Evolutionary conservation across 2,329 filamentous ascomycete genomes (phyloP).

Genomic region (Fusarium chlamydosporum): DNA sequence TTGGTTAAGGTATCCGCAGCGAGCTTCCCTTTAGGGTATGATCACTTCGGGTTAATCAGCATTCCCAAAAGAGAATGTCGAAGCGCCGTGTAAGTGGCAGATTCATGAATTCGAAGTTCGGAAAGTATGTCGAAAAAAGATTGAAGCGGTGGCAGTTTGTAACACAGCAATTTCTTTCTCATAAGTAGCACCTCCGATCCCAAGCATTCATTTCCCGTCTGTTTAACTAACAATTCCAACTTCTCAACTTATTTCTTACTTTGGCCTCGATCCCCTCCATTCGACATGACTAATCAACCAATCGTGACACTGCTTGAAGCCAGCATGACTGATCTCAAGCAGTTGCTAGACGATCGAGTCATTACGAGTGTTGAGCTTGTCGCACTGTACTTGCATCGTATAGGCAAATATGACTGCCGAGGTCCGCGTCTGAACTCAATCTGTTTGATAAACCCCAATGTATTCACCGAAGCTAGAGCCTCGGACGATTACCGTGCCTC

Average conservation of each 20-base stretch:
- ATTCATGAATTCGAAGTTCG: background rate
- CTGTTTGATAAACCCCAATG: constrained; percentile 45
- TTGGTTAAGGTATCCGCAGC: background rate
- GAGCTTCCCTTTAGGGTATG: background rate
- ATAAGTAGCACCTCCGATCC: no score
- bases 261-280: rapidly evolving
- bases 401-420: constrained; percentile 48
- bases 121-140: background rate
- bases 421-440: constrained; percentile 50
- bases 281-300: background rate
- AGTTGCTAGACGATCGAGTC: constrained; percentile 29
- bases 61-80: background rate
- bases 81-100: background rate
- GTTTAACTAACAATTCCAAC: rapidly evolving
- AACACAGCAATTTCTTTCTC: background rate
- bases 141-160: background rate
- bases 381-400: constrained; percentile 48
- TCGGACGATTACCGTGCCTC: constrained; percentile 51
- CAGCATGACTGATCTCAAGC: background rate
- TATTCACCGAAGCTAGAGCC: constrained; percentile 50
- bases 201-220: no score
- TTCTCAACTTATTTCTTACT: rapidly evolving
- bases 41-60: background rate
- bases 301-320: background rate
- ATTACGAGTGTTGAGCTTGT: constrained; percentile 51